A percentile compares a stretch with the other conserved stretches of the same genome.
Evolutionary conservation across 2,329 filamentous ascomycete species (phyloP).

Genomic region (Talaromyces albobiverticillius): DNA sequence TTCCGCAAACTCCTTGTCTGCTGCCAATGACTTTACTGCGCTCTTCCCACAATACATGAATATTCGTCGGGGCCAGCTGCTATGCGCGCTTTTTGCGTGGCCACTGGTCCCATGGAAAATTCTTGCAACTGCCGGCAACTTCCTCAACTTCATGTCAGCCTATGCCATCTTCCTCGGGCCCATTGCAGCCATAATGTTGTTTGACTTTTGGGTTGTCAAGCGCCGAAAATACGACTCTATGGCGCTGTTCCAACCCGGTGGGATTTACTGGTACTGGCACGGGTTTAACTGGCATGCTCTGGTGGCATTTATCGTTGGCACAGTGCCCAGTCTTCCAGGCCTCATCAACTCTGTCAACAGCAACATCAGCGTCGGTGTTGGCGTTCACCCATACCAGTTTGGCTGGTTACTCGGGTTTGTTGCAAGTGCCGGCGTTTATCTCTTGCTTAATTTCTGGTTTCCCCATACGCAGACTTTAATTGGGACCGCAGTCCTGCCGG

Average conservation of each 20-base stretch:
- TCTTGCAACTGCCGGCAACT: conserved; percentile 55
- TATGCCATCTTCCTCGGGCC: conserved; percentile 65
- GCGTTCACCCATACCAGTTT: conserved; percentile 59
- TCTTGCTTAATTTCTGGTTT: conserved; percentile 47
- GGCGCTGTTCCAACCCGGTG: conserved; percentile 50
- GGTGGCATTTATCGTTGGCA: conserved; percentile 55
- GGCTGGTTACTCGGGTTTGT: conserved; percentile 66
- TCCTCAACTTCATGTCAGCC: conserved; percentile 65
- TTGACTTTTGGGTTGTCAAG: conserved; percentile 61
- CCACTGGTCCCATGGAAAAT: conserved; percentile 66
- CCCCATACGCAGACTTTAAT: conserved; percentile 54
- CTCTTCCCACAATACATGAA: conserved; percentile 55
- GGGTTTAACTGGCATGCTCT: conserved; percentile 61
- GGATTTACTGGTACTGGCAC: conserved; percentile 40
- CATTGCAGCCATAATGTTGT: conserved; percentile 59
- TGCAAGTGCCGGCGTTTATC: conserved; percentile 56
- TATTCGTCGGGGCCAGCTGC: conserved; percentile 55
- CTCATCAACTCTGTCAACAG: conserved; percentile 46
- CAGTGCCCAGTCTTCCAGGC: conserved; percentile 57
- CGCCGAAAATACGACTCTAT: conserved; percentile 48
- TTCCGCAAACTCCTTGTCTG: conserved; percentile 52
- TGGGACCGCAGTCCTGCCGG: conserved; percentile 30
- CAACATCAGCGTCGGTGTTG: conserved; percentile 39
- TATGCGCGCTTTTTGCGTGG: conserved; percentile 58
- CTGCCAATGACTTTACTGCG: conserved; percentile 57